A percentile compares a stretch with the other conserved stretches of the same genome.
These are phyloP conservation scores for Rhodosorus marinus DNA, from an alignment of 23 red algal species.

Conservation along the genomic window DNA sequence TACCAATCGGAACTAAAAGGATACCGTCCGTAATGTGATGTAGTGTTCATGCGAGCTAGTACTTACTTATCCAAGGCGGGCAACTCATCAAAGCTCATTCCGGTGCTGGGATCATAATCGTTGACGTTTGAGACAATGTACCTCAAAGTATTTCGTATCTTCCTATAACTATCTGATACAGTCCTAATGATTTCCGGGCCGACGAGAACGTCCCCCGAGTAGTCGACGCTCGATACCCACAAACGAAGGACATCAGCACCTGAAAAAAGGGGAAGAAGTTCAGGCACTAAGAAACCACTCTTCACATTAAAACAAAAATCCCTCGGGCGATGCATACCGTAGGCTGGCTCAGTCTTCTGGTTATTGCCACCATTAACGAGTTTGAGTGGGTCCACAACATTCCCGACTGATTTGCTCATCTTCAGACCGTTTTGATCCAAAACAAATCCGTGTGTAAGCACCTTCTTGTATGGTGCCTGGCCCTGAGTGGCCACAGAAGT, in stretches of 20 bases:
- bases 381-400: constrained; percentile 80
- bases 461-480: constrained; percentile 54
- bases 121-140: constrained; percentile 83
- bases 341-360: constrained; percentile 68
- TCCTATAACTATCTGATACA: constrained; percentile 73
- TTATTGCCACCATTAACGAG: constrained; percentile 80
- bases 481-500: constrained; percentile 75
- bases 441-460: constrained; percentile 94
- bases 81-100: constrained; percentile 18
- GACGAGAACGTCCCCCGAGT: constrained; percentile 73
- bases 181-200: constrained; percentile 64
- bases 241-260: constrained; percentile 79
- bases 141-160: constrained; percentile 82
- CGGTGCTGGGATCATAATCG: constrained; percentile 31
- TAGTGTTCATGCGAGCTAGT: too few species aligned
- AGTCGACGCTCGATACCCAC: constrained; percentile 88
- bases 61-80: constrained; percentile 56
- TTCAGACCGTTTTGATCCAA: constrained; percentile 92
- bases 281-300: too few species aligned
- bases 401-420: constrained; percentile 92
- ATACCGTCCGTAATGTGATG: too few species aligned
- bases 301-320: too few species aligned
- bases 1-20: too few species aligned
- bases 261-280: too few species aligned
- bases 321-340: too few species aligned